Evolutionary conservation across 805 yeast genomes (phyloP), one percentile per base, ranked within the genome.

Genomic region (Ogataea thermomethanolica): DNA sequence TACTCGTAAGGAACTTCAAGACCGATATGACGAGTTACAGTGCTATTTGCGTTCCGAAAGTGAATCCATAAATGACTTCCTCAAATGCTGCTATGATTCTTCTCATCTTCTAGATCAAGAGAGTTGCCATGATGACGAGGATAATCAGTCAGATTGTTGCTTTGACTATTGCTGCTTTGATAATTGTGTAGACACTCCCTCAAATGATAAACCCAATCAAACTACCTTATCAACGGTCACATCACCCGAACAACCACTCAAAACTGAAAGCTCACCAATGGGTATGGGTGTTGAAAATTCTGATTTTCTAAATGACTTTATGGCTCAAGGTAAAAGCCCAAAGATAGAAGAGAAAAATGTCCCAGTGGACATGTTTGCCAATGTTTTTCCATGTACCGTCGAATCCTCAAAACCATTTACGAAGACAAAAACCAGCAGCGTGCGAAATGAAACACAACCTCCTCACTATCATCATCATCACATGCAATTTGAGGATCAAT

Each of bases 401-500:
- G 8, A 29, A 8, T 4, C 24, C 24, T 8, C 25, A 14, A 15
- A 29, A 15, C 4, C 11, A 9, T 3, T 3, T 9, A 32, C 37
- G 22, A 10, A 38, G 9, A 25, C 37, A 7, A 44, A 36, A 29
- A 3, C 32, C 9, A 43, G 43, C 33, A 35, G 33, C n/a, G 25
- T 38, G 14, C 13, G 48, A 29, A 36, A 22, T 7, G 37, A 40
- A 15, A 5, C 21, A 10, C 12, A 15, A 8, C 23, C 22, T 11
- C 20, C 33, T 12, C 36, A 21, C 26, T 14, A 34, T 5, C 62
- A 59, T 27, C 60, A 58, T 38, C 60, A 55, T 29, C 64, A 59
- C 45, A 43, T 56, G n/a, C 62, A 58, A 25, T 51, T 55, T 36
- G 56, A 56, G 39, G 60, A 59, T 30, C 45, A 50, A 32, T 28